phyloP scores from a whole-genome alignment of 768 basidiomycete species.

The Russula sp. region DNA sequence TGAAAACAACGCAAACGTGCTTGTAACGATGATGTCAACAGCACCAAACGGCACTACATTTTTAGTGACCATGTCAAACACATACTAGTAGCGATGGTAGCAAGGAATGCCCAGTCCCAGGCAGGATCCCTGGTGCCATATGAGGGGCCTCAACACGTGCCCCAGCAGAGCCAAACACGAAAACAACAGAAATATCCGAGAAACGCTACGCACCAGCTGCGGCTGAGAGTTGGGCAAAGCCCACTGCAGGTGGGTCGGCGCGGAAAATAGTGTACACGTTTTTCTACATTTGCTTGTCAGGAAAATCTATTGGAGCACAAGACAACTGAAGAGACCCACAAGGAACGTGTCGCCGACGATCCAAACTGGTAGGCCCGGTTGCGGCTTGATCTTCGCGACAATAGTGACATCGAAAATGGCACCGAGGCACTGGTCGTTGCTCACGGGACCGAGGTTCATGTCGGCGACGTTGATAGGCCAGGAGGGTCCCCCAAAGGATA shows the following conservation, averaged over 20 bases:
- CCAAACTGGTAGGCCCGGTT: conserved; percentile 22
- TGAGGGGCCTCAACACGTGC: background rate
- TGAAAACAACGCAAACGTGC: background rate
- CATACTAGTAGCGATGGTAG: no score
- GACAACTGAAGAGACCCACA: conserved; percentile 34
- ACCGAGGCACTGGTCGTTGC: conserved; percentile 48
- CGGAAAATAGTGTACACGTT: conserved; percentile 42
- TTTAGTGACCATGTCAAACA: background rate
- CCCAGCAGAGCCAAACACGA: background rate
- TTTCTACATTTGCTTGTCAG: conserved; percentile 31
- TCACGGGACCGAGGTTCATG: conserved; percentile 67
- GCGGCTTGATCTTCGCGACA: conserved; percentile 38
- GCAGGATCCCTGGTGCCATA: background rate
- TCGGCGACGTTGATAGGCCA: conserved; percentile 76
- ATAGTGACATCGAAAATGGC: conserved; percentile 58
- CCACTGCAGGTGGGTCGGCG: conserved; percentile 36
- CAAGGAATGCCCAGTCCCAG: background rate
- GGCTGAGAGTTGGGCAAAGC: conserved; percentile 42
- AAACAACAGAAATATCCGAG: no score
- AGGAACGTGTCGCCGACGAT: conserved; percentile 49
- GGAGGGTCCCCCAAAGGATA: conserved; percentile 70
- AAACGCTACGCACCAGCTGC: conserved; percentile 29
- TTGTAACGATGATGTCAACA: background rate
- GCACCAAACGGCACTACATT: background rate
- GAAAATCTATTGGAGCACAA: background rate